Conservation (phyloP, 2,329 filamentous ascomycete genomes). For the Aspergillus ustus region DNA sequence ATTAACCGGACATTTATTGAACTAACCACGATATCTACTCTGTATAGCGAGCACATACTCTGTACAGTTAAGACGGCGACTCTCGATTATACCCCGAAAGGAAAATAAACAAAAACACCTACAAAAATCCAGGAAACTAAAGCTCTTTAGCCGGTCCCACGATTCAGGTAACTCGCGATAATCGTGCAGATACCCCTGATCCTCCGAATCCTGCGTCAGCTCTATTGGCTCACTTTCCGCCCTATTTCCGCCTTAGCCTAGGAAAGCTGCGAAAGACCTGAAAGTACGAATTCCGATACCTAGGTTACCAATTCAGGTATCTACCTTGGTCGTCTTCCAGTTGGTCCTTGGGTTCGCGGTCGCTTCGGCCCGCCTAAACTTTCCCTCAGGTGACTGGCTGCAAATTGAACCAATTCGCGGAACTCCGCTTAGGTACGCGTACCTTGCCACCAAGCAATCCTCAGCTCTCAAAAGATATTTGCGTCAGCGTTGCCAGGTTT, state of each 20-base stretch:
- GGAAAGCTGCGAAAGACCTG: background rate
- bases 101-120: background rate
- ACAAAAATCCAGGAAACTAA: background rate
- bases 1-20: background rate
- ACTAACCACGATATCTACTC: background rate
- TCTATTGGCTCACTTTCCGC: background rate
- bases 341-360: background rate
- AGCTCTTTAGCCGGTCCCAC: slow-evolving; percentile 4
- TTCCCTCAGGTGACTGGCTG: background rate
- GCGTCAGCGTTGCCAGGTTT: no score
- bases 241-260: background rate
- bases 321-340: background rate
- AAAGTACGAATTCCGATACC: background rate
- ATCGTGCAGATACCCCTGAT: slow-evolving; percentile 14
- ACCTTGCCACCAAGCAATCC: background rate
- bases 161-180: slow-evolving; percentile 12
- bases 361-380: slow-evolving; percentile 5
- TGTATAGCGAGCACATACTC: background rate
- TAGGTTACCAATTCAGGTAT: background rate
- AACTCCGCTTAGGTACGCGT: background rate
- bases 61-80: background rate
- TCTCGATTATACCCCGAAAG: background rate
- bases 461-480: background rate
- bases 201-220: background rate
- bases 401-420: background rate